Conservation (phyloP, 139 green algal species). For the Picochlorum sp. region DNA sequence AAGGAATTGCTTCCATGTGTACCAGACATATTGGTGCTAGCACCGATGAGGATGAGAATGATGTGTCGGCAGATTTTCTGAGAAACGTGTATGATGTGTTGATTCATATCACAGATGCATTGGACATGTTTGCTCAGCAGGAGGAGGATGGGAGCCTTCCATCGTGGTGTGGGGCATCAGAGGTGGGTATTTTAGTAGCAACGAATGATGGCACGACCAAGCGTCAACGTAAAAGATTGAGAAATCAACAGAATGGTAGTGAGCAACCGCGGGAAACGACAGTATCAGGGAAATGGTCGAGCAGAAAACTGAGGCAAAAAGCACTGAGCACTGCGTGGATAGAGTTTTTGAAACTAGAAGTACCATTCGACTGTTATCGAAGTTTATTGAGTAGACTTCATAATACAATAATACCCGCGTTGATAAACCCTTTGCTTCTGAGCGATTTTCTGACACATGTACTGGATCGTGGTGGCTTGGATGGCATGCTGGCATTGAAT, state of each 20-base stretch:
- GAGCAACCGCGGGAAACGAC: background rate
- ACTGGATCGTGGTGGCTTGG: slow-evolving; percentile 62
- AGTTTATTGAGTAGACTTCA: slow-evolving; percentile 64
- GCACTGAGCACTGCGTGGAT: slow-evolving; percentile 72
- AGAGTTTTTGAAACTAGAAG: slow-evolving; percentile 55
- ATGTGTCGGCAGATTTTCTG: slow-evolving; percentile 5
- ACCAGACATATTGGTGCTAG: background rate
- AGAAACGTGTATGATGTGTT: slow-evolving; percentile 20
- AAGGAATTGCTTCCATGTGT: slow-evolving; percentile 26
- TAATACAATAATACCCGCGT: slow-evolving; percentile 59
- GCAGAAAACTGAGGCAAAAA: slow-evolving; percentile 27
- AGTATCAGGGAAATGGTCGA: slow-evolving; percentile 43
- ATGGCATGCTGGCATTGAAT: slow-evolving; percentile 86
- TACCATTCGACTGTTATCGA: slow-evolving; percentile 62
- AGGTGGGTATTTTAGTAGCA: slow-evolving; percentile 35
- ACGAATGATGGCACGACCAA: slow-evolving; percentile 37
- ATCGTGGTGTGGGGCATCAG: slow-evolving; percentile 62
- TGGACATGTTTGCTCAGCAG: slow-evolving; percentile 11
- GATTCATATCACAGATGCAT: background rate
- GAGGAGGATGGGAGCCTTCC: slow-evolving; percentile 3
- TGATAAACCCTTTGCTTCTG: slow-evolving; percentile 69
- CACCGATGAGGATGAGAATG: background rate
- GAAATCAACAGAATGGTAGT: slow-evolving; percentile 27
- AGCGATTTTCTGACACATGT: slow-evolving; percentile 80
- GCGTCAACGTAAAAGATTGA: slow-evolving; percentile 41